Conservation (phyloP, 2,329 filamentous ascomycete genomes). For the Cordyceps tenuipes region DNA sequence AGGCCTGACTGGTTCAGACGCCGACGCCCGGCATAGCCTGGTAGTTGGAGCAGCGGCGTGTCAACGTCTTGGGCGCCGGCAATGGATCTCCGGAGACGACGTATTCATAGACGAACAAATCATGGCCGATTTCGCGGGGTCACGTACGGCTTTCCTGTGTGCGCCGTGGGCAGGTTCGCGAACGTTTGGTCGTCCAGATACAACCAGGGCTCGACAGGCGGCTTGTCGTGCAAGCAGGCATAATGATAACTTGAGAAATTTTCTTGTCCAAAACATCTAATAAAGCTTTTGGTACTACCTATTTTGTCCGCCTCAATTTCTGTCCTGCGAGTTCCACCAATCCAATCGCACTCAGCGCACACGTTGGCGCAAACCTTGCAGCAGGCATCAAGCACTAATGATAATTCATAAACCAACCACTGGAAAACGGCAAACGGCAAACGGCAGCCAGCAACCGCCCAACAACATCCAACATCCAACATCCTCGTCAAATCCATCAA, state of each 20-base stretch:
- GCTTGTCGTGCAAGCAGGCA: no score
- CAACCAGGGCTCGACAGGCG: no score
- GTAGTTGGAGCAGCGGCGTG: neutral
- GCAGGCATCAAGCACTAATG: no score
- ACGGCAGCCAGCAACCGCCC: neutral
- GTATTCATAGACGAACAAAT: neutral
- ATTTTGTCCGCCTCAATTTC: no score
- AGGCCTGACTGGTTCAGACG: neutral
- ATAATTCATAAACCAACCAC: neutral
- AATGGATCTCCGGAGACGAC: neutral
- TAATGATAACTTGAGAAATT: no score
- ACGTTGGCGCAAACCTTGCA: neutral
- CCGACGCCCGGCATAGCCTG: slow-evolving; percentile 1
- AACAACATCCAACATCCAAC: neutral
- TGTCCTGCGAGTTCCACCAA: neutral
- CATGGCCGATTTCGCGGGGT: neutral
- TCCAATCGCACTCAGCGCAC: neutral
- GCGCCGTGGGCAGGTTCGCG: slow-evolving; percentile 3
- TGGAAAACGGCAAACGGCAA: neutral
- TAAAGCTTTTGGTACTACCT: no score
- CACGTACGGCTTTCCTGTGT: slow-evolving; percentile 8
- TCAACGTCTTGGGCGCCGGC: slow-evolving; percentile 1
- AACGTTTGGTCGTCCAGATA: no score
- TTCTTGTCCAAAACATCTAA: no score
- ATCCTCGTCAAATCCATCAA: neutral